Evolutionary conservation across 257 asterid genomes (phyloP).

Genomic region (Salvia miltiorrhiza): DNA sequence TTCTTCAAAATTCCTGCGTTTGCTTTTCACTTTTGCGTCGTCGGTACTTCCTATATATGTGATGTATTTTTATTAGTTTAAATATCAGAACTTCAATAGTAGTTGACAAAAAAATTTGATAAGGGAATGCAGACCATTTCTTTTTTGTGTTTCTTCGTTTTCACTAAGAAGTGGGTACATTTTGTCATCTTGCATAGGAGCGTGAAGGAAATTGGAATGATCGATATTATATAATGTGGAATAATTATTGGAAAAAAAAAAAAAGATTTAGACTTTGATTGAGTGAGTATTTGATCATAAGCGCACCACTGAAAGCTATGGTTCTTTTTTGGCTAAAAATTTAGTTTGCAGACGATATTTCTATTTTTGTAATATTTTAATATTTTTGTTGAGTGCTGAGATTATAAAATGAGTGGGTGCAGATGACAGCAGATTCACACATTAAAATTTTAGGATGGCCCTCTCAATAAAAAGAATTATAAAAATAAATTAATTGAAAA

Average conservation of each 20-base stretch:
- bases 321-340: background rate
- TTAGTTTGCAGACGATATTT: background rate
- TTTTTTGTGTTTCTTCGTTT: constrained; percentile 14
- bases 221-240: background rate
- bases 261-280: constrained; percentile 1
- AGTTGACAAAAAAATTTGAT: constrained; percentile 17
- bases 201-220: constrained; percentile 3
- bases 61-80: background rate
- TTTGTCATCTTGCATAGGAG: constrained; percentile 15
- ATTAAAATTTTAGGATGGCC: too few relatives aligned
- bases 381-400: background rate
- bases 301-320: constrained; percentile 1
- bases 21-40: constrained; percentile 7
- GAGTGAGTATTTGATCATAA: constrained; percentile 27
- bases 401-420: background rate
- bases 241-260: constrained; percentile 11
- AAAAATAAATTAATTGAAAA: too few relatives aligned
- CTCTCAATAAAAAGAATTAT: too few relatives aligned
- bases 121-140: background rate
- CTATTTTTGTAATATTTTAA: too few relatives aligned
- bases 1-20: background rate
- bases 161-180: constrained; percentile 12
- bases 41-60: constrained; percentile 14
- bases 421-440: too few relatives aligned
- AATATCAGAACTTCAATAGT: background rate